Conservation (phyloP, 139 green algal genomes). For the Pycnococcus provasolii region DNA sequence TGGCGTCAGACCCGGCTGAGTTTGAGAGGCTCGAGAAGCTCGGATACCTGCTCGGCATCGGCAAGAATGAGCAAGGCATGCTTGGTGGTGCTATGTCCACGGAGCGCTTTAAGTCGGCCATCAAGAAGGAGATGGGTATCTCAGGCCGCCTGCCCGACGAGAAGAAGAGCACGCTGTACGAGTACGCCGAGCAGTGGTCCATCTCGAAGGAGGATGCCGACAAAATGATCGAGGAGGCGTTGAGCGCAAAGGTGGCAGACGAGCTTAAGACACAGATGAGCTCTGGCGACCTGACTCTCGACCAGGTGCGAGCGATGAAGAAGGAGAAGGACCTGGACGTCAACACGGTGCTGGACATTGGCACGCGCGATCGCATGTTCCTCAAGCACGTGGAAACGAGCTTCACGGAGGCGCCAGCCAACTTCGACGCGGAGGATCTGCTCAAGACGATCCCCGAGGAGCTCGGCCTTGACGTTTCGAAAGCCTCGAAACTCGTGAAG, state of each 20-base stretch:
- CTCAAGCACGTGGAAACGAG: conserved; percentile 53
- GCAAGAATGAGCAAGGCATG: conserved; percentile 35
- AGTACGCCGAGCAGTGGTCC: conserved; percentile 66
- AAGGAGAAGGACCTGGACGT: conserved; percentile 57
- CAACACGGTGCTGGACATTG: conserved; percentile 47
- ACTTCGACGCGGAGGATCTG: conserved; percentile 55
- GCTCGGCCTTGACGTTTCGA: conserved; percentile 44
- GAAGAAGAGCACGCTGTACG: conserved; percentile 60
- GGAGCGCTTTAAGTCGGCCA: too few relatives aligned
- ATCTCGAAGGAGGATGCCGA: conserved; percentile 65
- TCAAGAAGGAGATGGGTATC: too few relatives aligned
- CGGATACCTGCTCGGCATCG: conserved; percentile 70
- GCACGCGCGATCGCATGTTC: conserved; percentile 65
- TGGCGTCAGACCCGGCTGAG: conserved; percentile 65
- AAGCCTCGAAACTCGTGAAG: conserved; percentile 38
- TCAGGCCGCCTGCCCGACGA: conserved; percentile 22
- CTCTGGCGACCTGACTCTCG: conserved; percentile 43
- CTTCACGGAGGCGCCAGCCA: conserved; percentile 50
- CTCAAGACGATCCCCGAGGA: conserved; percentile 55
- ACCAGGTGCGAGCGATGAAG: conserved; percentile 44
- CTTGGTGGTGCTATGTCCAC: neutral
- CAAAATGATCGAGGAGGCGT: conserved; percentile 65
- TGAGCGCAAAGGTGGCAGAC: neutral
- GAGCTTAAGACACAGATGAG: conserved; percentile 37
- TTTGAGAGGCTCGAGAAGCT: conserved; percentile 71